A percentile compares a stretch with the other conserved stretches of the same genome.
Evolutionary conservation across 164 flowering plant species (phyloP).

Genomic region (Chloranthus sessilifolius): DNA sequence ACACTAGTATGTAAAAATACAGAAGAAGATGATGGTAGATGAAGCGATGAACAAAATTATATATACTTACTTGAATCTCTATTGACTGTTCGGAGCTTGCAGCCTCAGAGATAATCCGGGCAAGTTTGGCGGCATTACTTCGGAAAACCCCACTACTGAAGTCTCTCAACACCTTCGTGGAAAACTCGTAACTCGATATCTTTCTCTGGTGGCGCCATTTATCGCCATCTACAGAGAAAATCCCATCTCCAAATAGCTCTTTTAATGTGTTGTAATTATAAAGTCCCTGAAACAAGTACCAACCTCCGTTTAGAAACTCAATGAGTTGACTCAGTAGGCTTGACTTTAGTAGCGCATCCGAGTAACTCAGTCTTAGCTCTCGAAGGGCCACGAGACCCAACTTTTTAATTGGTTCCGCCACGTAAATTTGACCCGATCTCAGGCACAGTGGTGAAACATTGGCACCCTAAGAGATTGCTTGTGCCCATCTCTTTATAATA

Average conservation of each 20-base stretch:
- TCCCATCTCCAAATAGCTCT: constrained; percentile 31
- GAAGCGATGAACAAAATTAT: too few relatives aligned
- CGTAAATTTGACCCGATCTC: too few relatives aligned
- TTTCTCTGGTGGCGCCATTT: constrained; percentile 45
- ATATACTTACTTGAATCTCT: constrained; percentile 28
- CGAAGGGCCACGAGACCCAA: too few relatives aligned
- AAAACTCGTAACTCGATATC: constrained; percentile 42
- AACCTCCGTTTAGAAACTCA: background rate
- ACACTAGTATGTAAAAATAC: too few relatives aligned
- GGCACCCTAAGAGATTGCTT: too few relatives aligned
- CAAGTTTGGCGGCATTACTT: constrained; percentile 29
- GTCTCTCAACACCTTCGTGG: constrained; percentile 29
- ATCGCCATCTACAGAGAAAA: constrained; percentile 51
- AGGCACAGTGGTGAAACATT: background rate
- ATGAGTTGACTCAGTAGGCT: background rate
- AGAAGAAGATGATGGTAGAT: too few relatives aligned
- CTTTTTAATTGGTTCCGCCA: too few relatives aligned
- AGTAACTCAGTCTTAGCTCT: too few relatives aligned
- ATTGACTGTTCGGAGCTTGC: constrained; percentile 12
- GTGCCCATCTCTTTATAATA: too few relatives aligned
- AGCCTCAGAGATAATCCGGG: constrained; percentile 12
- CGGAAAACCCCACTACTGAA: constrained; percentile 26
- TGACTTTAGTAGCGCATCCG: too few relatives aligned
- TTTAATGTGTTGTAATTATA: constrained; percentile 1
- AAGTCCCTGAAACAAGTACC: background rate